Evolutionary conservation across 805 yeast species (phyloP), one percentile per base, ranked within the genome.

Genomic region (Candida tallmaniae): DNA sequence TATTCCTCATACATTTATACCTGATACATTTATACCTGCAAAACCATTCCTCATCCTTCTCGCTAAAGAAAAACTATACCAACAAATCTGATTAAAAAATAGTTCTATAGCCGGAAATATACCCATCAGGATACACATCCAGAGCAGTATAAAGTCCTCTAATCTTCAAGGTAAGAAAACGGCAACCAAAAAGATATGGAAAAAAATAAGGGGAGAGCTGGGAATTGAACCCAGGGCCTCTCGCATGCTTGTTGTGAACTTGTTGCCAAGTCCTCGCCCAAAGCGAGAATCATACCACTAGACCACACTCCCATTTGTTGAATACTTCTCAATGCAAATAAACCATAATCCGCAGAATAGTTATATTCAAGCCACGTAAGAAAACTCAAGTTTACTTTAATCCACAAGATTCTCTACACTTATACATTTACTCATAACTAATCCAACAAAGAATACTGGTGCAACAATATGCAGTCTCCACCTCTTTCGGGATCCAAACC

Each of bases 401-500:
- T 7, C 10, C 23, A 20, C 7, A 10, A 20, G 23, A 20, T 20
- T 20, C 23, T 7, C 10, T 10, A 20, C n/a, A n/a, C n/a, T 20
- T 20, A 20, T 20, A 20, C 7, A 20, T 20, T 7, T 20, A 20
- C 10, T 20, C 23, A 20, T 20, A 22, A 25, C 13, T 27, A 27
- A 27, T 27, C 69, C 20, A 64, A 50, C 27, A 83, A 61, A 5
- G 81, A 71, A 50, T 78, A 81, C 50, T 86, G 95, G 41, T 80
- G 76, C 36, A 84, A 62, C 41, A 87, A 62, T 25, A 82, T 75
- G 59, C 97, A 90, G 52, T 89, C 96, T 2, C 98, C 98, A 1
- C 97, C 97, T 35, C 89, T 62, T 41, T 81, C 94, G 0, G 93
- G 80, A 42, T 87, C 93, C 29, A 90, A 62, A 2, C 81, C 81